These are phyloP conservation scores for Fusarium sp. DNA, from an alignment of 2,329 filamentous ascomycete genomes.

Conservation along the genomic window DNA sequence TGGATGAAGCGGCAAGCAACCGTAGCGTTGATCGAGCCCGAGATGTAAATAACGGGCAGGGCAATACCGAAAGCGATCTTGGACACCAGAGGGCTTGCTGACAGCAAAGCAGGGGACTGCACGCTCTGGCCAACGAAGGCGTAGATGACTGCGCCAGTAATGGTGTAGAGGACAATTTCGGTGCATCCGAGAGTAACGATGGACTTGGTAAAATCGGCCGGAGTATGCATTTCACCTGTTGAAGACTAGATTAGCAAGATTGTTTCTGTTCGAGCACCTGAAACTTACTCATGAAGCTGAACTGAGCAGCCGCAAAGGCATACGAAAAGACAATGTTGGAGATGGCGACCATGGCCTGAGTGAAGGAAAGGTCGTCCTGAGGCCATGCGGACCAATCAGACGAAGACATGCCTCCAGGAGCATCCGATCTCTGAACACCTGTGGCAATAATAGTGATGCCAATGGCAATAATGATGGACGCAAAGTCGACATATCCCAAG, in stretches of 20 bases:
- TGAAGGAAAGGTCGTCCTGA: background rate
- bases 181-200: background rate
- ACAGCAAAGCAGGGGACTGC: background rate
- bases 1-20: background rate
- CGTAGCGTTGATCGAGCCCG: background rate
- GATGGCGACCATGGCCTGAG: background rate
- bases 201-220: background rate
- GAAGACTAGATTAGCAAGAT: background rate
- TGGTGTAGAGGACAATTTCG: background rate
- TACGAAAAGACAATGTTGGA: slow-evolving; percentile 4
- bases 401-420: background rate
- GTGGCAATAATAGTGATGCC: slow-evolving; percentile 2
- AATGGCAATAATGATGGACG: background rate
- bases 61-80: background rate
- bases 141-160: background rate
- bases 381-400: background rate
- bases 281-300: background rate
- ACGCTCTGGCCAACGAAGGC: background rate
- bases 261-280: no score
- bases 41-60: background rate
- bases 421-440: background rate
- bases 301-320: background rate
- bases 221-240: background rate
- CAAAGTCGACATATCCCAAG: slow-evolving; percentile 3
- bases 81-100: background rate